These are phyloP conservation scores for Dendrobium huoshanense DNA, from an alignment of 106 monocot species.

Conservation along the genomic window DNA sequence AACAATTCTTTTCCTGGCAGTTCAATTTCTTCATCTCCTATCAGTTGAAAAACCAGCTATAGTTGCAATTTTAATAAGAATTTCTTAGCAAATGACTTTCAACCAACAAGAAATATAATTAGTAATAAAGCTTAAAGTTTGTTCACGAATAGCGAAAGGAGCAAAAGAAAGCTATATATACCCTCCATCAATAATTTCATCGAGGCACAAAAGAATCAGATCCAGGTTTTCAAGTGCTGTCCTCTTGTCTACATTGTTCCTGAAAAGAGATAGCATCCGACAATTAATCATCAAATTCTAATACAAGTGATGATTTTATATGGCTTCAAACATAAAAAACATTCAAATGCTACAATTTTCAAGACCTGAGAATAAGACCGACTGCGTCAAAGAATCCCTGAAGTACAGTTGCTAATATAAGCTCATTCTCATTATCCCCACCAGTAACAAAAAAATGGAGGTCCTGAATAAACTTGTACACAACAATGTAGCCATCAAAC, in stretches of 20 bases:
- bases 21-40: too few species aligned
- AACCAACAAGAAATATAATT: too few species aligned
- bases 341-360: neutral
- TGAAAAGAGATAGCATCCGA: slow-evolving; percentile 13
- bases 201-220: slow-evolving; percentile 72
- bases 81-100: too few species aligned
- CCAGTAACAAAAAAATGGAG: slow-evolving; percentile 90
- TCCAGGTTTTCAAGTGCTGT: slow-evolving; percentile 84
- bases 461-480: slow-evolving; percentile 86
- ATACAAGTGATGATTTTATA: neutral
- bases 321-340: neutral
- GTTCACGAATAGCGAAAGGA: neutral
- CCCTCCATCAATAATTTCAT: slow-evolving; percentile 96
- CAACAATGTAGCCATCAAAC: slow-evolving; percentile 65
- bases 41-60: too few species aligned
- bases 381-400: slow-evolving; percentile 87
- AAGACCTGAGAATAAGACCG: slow-evolving; percentile 69
- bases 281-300: neutral
- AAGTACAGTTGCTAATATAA: slow-evolving; percentile 74
- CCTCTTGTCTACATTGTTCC: slow-evolving; percentile 82
- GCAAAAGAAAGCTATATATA: slow-evolving; percentile 12
- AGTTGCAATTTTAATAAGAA: too few species aligned
- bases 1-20: too few species aligned
- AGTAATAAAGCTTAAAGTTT: too few species aligned
- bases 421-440: slow-evolving; percentile 84